A percentile compares a stretch with the other conserved stretches of the same genome.
These are phyloP conservation scores for Parsonsia alboflavescens DNA, from an alignment of 257 asterid genomes.

Conservation along the genomic window DNA sequence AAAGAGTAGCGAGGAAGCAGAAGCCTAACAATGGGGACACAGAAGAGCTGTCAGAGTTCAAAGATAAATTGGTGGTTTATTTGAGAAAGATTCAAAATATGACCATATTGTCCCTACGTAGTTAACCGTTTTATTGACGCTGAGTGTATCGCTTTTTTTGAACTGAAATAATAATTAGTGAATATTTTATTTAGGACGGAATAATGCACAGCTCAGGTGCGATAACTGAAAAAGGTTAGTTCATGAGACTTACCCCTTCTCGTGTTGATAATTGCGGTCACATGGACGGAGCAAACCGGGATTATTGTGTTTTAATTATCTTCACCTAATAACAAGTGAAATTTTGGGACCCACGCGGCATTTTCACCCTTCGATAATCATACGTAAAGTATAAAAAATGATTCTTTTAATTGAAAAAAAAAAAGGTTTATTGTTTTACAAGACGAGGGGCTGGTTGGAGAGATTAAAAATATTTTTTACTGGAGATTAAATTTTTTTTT, in stretches of 20 bases:
- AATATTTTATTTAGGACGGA: slow-evolving; percentile 2
- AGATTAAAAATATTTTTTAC: no score
- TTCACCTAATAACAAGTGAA: not conserved
- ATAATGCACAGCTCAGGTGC: not conserved
- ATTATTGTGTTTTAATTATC: not conserved
- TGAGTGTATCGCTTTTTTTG: not conserved
- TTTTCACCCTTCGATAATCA: not conserved
- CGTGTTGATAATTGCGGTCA: slow-evolving; percentile 18
- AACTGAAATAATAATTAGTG: slow-evolving; percentile 10
- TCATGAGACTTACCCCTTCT: slow-evolving; percentile 4
- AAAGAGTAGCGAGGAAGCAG: slow-evolving; percentile 24
- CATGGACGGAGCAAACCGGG: slow-evolving; percentile 4
- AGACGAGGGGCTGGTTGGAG: not conserved
- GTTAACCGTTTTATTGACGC: slow-evolving; percentile 20
- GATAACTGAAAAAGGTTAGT: slow-evolving; percentile 1
- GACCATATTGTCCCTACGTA: slow-evolving; percentile 33
- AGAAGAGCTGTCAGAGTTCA: slow-evolving; percentile 57
- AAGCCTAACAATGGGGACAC: slow-evolving; percentile 53
- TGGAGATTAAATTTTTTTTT: no score
- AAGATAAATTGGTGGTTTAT: slow-evolving; percentile 8
- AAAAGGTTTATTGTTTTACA: no score
- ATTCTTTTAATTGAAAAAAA: not conserved
- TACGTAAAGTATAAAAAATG: not conserved
- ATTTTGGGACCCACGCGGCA: not conserved
- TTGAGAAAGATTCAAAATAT: slow-evolving; percentile 36